Base-by-base conservation (phyloP, 257 asterid species). In the Thymus mandschuricus region DNA sequence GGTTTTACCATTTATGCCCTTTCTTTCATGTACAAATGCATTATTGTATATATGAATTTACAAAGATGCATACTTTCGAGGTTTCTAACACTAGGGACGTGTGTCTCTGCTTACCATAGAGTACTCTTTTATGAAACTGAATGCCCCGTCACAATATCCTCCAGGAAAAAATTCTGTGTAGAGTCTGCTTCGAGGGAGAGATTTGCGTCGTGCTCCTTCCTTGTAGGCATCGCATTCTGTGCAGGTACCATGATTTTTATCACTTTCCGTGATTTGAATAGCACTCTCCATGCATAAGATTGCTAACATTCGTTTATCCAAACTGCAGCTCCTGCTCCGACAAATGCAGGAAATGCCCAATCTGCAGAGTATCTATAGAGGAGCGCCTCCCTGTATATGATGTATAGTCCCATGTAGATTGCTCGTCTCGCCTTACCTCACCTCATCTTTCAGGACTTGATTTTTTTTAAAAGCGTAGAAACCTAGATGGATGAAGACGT, bases 101-200 rank as follows among this genome's bases (percentile, higher is more conserved):
- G 41, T 48, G 41, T 11, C 31, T 68, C n/a, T 59, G 28, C 15
- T 67, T 67, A 21, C 40, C 43, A n/a, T 51, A 35, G 35, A 40
- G 65, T 74, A 49, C 62, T 60, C 43, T 34, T 46, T 15, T 69
- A 21, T 52, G 45, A 64, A 30, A 70, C 56, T 65, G 64, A 73
- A 55, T 55, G 74, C 71, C 67, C 52, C 40, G 45, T 70, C 52
- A 7, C 60, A 40, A 66, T 74, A 56, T 54, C 63, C 49, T 45
- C 34, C 97, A 95, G 99, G 99, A 95, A 81, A 95, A 90, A 73
- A 87, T 95, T 78, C 80, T 92, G 33, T 95, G 99, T 72, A 85
- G 98, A 83, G 90, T 92, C 71, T 95, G 99, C 82, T 92, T 88
- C 30, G 98, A 89, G 80, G 88, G 97, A 72, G 99, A 95, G 88